Conservation (phyloP, 75 land plant species). For the Sequoiadendron giganteum region DNA sequence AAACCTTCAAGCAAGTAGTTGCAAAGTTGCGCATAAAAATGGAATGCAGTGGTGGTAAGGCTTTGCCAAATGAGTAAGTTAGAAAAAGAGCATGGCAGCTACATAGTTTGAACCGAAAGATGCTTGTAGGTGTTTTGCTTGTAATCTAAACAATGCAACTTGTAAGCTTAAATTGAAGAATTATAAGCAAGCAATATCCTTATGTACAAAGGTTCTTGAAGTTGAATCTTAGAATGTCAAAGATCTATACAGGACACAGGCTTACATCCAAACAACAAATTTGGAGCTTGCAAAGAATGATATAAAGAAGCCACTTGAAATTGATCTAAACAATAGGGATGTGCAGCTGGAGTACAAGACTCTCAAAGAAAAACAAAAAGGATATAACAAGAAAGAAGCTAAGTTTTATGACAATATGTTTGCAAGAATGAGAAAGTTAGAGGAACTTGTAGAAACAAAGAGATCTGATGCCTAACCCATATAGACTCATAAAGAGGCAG, state of each 20-base stretch:
- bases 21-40: too few species aligned
- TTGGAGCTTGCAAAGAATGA: slow-evolving; percentile 83
- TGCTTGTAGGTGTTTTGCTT: slow-evolving; percentile 47
- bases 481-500: neutral
- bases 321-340: slow-evolving; percentile 89
- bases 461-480: neutral
- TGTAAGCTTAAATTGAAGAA: slow-evolving; percentile 88
- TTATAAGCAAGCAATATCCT: slow-evolving; percentile 70
- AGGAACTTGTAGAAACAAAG: slow-evolving; percentile 31
- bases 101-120: neutral
- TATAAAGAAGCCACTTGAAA: slow-evolving; percentile 81
- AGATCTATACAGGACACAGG: slow-evolving; percentile 86
- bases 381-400: slow-evolving; percentile 82
- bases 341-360: slow-evolving; percentile 77
- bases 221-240: slow-evolving; percentile 72
- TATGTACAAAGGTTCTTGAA: slow-evolving; percentile 92
- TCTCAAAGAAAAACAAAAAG: slow-evolving; percentile 71
- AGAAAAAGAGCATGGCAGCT: too few species aligned
- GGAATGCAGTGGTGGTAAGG: too few species aligned
- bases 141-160: slow-evolving; percentile 91
- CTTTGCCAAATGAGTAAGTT: too few species aligned
- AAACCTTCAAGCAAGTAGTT: too few species aligned
- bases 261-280: slow-evolving; percentile 65
- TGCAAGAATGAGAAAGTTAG: slow-evolving; percentile 65
- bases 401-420: slow-evolving; percentile 93